Percentiles rank a stretch among this genome's conserved stretches.
These are phyloP conservation scores for Smithsoniella earleae DNA, from an alignment of 163 green algal genomes.

Conservation along the genomic window DNA sequence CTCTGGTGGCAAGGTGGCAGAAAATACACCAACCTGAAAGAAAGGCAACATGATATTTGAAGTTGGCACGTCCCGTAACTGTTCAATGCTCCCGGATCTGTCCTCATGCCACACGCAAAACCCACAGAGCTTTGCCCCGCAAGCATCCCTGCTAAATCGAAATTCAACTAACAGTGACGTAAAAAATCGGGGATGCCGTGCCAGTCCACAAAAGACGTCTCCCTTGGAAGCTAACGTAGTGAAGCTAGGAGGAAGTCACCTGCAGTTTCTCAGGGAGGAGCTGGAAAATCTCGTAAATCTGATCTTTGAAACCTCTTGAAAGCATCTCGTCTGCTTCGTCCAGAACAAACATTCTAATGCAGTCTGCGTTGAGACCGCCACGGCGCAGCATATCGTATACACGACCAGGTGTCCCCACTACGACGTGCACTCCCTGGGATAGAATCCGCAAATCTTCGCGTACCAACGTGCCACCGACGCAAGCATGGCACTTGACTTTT, in stretches of 20 bases:
- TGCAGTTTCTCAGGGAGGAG: conserved; percentile 98
- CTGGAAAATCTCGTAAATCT: conserved; percentile 99
- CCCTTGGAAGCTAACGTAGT: no score
- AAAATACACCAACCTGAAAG: conserved; percentile 94
- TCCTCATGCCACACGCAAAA: not conserved
- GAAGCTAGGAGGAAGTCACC: no score
- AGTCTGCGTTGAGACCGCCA: conserved; percentile 84
- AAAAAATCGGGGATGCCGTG: no score
- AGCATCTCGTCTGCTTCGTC: conserved; percentile 99
- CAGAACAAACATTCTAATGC: conserved; percentile 96
- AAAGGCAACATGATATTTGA: no score
- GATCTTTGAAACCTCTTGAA: conserved; percentile 98
- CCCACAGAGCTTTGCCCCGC: not conserved
- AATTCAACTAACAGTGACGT: no score
- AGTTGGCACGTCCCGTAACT: no score
- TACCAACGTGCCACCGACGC: conserved; percentile 94
- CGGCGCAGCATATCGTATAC: conserved; percentile 99
- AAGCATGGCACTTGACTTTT: conserved; percentile 98
- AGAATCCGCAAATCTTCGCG: conserved; percentile 95
- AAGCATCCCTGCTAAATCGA: not conserved
- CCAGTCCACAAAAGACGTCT: no score
- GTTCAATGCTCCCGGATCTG: no score
- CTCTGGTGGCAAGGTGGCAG: conserved; percentile 95
- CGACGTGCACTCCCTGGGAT: conserved; percentile 82
- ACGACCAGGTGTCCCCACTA: conserved; percentile 96